These are phyloP conservation scores for Cryptosporidium baileyi DNA, from an alignment of 169 alveolate genomes.

Conservation along the genomic window DNA sequence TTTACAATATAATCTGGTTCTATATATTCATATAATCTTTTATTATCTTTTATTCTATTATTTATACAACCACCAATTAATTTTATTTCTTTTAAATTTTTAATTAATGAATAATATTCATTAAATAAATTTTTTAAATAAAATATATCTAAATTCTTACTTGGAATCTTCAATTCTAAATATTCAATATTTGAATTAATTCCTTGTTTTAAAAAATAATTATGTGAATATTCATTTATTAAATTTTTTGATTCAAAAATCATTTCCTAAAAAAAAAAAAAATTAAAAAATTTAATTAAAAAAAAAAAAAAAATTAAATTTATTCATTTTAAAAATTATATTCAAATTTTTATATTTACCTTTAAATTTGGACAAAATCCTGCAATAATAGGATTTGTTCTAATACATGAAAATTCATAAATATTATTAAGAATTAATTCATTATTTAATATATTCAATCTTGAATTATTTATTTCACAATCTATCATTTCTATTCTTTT, in stretches of 20 bases:
- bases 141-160: not conserved
- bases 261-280: too few species aligned
- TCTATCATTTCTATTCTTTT: conserved; percentile 3
- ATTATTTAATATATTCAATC: too few species aligned
- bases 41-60: not conserved
- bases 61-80: not conserved
- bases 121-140: not conserved
- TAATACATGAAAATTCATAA: not conserved
- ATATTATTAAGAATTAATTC: not conserved
- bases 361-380: conserved; percentile 6
- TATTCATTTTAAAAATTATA: too few species aligned
- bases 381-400: conserved; percentile 19
- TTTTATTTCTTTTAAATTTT: not conserved
- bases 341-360: conserved; percentile 10
- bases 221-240: too few species aligned
- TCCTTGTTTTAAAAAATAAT: too few species aligned
- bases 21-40: too few species aligned
- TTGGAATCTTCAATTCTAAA: conserved; percentile 26
- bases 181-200: conserved; percentile 5
- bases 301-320: not conserved
- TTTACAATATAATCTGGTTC: too few species aligned
- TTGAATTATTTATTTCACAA: conserved; percentile 5
- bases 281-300: not conserved
- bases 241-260: too few species aligned
- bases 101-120: not conserved